A percentile compares a stretch with the other conserved stretches of the same genome.
These are phyloP conservation scores for Eucalyptus tenuipes DNA, from an alignment of 345 rosid species.

Conservation along the genomic window DNA sequence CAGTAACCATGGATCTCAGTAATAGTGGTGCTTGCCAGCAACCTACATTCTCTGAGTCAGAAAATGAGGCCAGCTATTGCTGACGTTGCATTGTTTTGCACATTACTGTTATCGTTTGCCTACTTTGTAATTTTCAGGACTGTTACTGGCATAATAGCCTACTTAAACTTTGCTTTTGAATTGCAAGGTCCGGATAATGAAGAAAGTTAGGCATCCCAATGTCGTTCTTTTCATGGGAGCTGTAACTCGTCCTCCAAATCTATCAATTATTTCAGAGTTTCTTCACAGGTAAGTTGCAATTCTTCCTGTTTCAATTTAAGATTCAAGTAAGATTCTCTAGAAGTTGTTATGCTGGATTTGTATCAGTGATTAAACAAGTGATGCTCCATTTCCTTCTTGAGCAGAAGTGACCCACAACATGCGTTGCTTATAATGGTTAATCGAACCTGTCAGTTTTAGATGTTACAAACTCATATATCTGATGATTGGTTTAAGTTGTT, in stretches of 20 bases:
- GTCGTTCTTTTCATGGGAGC: conserved; percentile 99
- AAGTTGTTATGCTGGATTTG: neutral
- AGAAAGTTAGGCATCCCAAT: conserved; percentile 81
- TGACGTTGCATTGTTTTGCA: neutral
- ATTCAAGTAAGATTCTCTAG: neutral
- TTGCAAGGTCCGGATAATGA: conserved; percentile 70
- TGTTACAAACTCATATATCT: neutral
- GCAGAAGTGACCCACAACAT: neutral
- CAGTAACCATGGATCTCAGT: neutral
- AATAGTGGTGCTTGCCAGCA: neutral
- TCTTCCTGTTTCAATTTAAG: neutral
- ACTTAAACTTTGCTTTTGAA: neutral
- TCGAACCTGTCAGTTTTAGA: neutral
- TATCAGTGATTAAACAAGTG: neutral
- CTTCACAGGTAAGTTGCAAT: conserved; percentile 56
- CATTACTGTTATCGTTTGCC: neutral
- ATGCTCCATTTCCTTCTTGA: neutral
- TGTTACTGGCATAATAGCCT: neutral
- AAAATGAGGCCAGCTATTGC: neutral
- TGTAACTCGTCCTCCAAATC: conserved; percentile 84
- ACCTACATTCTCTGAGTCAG: neutral
- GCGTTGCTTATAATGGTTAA: neutral
- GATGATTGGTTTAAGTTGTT: neutral
- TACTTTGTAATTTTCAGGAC: neutral
- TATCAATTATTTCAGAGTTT: conserved; percentile 88